Evolutionary conservation across 805 yeast species (phyloP).

Genomic region (Wickerhamiella cacticola): DNA sequence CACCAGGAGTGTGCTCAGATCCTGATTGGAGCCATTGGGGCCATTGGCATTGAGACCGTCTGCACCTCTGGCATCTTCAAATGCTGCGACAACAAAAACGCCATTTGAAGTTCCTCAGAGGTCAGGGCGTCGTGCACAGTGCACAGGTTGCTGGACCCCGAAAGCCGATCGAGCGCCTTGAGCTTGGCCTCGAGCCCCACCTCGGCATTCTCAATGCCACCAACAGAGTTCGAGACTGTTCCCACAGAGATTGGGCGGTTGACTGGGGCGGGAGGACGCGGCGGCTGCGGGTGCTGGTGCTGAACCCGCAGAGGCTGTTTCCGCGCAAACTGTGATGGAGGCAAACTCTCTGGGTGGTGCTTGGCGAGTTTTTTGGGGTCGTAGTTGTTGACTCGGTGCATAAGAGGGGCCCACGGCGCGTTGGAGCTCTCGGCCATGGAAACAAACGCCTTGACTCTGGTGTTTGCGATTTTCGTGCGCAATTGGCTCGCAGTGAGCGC

Average conservation of each 20-base stretch:
- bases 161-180: slow-evolving; percentile 1
- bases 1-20: too few species aligned
- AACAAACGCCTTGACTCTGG: slow-evolving; percentile 7
- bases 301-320: too few species aligned
- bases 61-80: neutral
- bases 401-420: neutral
- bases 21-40: too few species aligned
- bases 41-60: too few species aligned
- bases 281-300: neutral
- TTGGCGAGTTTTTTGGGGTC: neutral
- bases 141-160: neutral
- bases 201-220: neutral
- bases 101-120: neutral
- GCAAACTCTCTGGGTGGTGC: too few species aligned
- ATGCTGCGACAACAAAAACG: slow-evolving; percentile 4
- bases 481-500: neutral
- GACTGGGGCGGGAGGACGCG: neutral
- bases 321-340: too few species aligned
- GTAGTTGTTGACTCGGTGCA: neutral
- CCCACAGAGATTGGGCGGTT: neutral
- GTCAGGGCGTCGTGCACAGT: neutral
- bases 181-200: neutral
- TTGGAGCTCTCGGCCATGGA: neutral
- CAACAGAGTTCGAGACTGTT: neutral
- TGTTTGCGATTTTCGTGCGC: slow-evolving; percentile 6